Evolutionary conservation across 495 filamentous ascomycete species (phyloP).

Genomic region (Hyaloscypha hepaticicola): DNA sequence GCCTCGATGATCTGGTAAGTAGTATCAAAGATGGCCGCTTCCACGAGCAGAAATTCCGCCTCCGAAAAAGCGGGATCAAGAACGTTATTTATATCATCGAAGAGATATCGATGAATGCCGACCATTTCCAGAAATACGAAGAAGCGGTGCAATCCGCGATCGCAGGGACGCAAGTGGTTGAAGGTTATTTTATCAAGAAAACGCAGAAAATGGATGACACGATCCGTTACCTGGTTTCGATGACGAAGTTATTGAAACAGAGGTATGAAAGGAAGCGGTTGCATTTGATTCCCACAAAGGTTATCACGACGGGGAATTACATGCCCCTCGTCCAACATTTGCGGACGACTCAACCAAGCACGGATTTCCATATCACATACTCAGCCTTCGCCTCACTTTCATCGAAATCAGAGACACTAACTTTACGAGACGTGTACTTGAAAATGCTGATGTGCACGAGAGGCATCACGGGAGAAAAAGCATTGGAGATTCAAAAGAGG

Average conservation of each 20-base stretch:
- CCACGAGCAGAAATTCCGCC: slow-evolving; percentile 82
- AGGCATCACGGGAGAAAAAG: slow-evolving; percentile 78
- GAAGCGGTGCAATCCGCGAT: slow-evolving; percentile 73
- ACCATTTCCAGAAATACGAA: slow-evolving; percentile 51
- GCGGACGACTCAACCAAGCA: slow-evolving; percentile 41
- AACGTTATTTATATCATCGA: slow-evolving; percentile 84
- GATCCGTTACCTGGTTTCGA: slow-evolving; percentile 72
- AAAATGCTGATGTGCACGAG: slow-evolving; percentile 88
- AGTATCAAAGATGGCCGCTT: slow-evolving; percentile 85
- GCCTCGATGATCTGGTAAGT: slow-evolving; percentile 74
- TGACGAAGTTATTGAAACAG: slow-evolving; percentile 68
- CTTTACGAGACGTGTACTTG: slow-evolving; percentile 71
- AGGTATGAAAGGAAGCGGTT: slow-evolving; percentile 58
- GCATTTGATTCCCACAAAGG: slow-evolving; percentile 61
- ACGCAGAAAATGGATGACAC: slow-evolving; percentile 77
- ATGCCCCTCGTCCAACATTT: slow-evolving; percentile 63
- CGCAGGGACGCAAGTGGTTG: slow-evolving; percentile 76
- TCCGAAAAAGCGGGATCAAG: slow-evolving; percentile 66
- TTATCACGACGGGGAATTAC: slow-evolving; percentile 69
- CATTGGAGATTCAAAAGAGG: slow-evolving; percentile 71
- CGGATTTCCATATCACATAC: slow-evolving; percentile 67
- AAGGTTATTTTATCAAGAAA: slow-evolving; percentile 79
- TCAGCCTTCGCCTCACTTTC: slow-evolving; percentile 67
- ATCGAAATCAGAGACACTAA: slow-evolving; percentile 72
- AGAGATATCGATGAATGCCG: slow-evolving; percentile 57